Evolutionary conservation across 208 protist genomes (phyloP), one percentile per base, ranked within the genome.

Genomic region (Polymyxa betae): DNA sequence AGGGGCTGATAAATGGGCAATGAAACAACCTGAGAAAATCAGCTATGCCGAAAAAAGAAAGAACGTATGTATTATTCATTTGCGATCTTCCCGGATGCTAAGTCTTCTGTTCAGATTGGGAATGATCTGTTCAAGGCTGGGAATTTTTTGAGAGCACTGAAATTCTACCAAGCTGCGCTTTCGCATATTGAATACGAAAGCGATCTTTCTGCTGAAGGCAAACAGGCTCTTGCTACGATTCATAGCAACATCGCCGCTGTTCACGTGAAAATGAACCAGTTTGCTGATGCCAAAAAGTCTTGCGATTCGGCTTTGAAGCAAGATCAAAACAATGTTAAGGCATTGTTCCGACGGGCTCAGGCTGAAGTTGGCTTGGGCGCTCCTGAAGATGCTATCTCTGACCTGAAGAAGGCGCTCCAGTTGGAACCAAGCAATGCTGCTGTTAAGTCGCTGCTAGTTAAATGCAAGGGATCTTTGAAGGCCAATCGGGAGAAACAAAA

Each of bases 281-380:
- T 82, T 43, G 40, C 72, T 82, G 72, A 35, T 5, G 72, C 72
- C 5, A 82, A 82, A n/a, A 82, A 82, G n/a, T 38, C 10, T n/a
- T 82, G 72, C 72, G n/a, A 5, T 82, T 35, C n/a, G 10, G 72
- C 72, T 5, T n/a, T 82, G 72, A 82, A 35, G n/a, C 16, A 38
- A 5, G 72, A 40, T 12, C 72, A 5, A 43, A 35, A 82, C 16
- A 5, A 82, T 43, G 72, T 82, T n/a, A 82, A 82, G 72, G 5
- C 72, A 43, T 82, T 82, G 16, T 82, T 82, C 72, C 72, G 72
- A 40, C 72, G 72, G 5, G 49, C 72, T 20, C n/a, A 82, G 72
- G 72, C 72, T 5, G 5, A 40, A 20, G 5, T 82, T 5, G 72
- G 35, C 5, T 20, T 35, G 35, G 72, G 16, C 10, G 5, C n/a